Evolutionary conservation across 2,329 filamentous ascomycete species (phyloP), one percentile per base, ranked within the genome.

Genomic region (Chlorencoelia australis): DNA sequence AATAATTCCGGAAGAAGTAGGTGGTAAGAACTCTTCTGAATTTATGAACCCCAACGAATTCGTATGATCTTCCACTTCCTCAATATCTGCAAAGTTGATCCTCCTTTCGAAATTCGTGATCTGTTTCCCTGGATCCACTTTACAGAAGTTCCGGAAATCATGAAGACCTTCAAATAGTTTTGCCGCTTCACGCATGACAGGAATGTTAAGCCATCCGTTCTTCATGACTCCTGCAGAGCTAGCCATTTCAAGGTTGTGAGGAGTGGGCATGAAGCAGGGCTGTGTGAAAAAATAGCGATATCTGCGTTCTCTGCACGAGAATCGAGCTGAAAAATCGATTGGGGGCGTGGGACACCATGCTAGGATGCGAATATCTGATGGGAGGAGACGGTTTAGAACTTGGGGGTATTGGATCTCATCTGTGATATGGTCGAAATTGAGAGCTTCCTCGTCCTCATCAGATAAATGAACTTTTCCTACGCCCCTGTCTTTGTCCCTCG

Each of bases 261-360:
- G 75, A 4, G 73, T 67, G 0, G 86, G 86, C 2, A 75, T 65
- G 54, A 86, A 94, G 1, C 82, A 84, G 0, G 91, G 91, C 56
- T 95, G 86, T 0, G 91, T 96, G 65, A 98, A 98, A 67, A 94
- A 96, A 62, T 98, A 98, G 40, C 85, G 79, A 64, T 98, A 98
- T 47, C 83, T 80, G 15, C 91, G 73, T 61, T 95, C 87, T 43
- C 81, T 76, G 61, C 91, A 98, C 36, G 83, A 87, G 68, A 95
- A 95, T 26, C 91, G 79, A 4, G 91, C 91, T 21, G 84, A 87
- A 59, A 98, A 98, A 43, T 74, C 73, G 7, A 71, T 62, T 0
- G 88, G 85, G 11, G 82, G 84, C 19, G 75, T 68, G 0, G 89
- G 86, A 56, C 88, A 94, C 91, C 91, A 98, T 3, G 91, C 91